These are phyloP conservation scores for Fusarium nisikadoi DNA, from an alignment of 2,329 filamentous ascomycete genomes.

Conservation along the genomic window DNA sequence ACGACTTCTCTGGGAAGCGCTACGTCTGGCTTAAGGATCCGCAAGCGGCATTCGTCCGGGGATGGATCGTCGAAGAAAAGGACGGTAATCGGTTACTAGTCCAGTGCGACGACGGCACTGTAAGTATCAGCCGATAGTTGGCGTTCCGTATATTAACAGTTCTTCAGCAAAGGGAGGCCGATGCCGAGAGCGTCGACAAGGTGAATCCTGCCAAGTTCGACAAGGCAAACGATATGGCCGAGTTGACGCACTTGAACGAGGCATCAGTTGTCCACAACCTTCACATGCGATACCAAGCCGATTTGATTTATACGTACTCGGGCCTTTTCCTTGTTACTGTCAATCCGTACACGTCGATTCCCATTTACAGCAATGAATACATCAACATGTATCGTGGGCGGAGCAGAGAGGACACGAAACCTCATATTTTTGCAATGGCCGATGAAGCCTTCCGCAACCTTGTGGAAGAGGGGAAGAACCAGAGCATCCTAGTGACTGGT, in stretches of 20 bases:
- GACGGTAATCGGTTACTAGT: conserved; percentile 77
- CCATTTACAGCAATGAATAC: conserved; percentile 97
- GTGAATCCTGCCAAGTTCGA: conserved; percentile 99
- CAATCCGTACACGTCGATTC: conserved; percentile 93
- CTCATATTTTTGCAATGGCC: conserved; percentile 97
- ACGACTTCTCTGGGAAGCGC: conserved; percentile 97
- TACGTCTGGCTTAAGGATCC: conserved; percentile 97
- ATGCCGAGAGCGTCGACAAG: conserved; percentile 91
- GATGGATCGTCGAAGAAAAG: conserved; percentile 88
- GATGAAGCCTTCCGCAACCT: conserved; percentile 96
- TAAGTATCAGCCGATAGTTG: conserved; percentile 56
- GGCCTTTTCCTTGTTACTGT: conserved; percentile 96
- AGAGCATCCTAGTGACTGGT: conserved; percentile 97
- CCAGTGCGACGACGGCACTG: conserved; percentile 91
- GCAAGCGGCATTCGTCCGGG: conserved; percentile 87
- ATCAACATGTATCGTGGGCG: conserved; percentile 98
- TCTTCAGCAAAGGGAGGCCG: conserved; percentile 82
- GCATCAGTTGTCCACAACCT: conserved; percentile 98
- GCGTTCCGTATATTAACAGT: conserved; percentile 24
- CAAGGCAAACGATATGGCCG: conserved; percentile 99
- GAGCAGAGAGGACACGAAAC: conserved; percentile 91
- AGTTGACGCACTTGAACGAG: conserved; percentile 97
- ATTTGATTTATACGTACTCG: conserved; percentile 98
- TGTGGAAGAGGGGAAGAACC: conserved; percentile 93
- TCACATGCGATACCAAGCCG: conserved; percentile 92